Evolutionary conservation across 371 early-diverging fungal genomes (phyloP), one percentile per base, ranked within the genome.

Genomic region (Mucor ambiguus): DNA sequence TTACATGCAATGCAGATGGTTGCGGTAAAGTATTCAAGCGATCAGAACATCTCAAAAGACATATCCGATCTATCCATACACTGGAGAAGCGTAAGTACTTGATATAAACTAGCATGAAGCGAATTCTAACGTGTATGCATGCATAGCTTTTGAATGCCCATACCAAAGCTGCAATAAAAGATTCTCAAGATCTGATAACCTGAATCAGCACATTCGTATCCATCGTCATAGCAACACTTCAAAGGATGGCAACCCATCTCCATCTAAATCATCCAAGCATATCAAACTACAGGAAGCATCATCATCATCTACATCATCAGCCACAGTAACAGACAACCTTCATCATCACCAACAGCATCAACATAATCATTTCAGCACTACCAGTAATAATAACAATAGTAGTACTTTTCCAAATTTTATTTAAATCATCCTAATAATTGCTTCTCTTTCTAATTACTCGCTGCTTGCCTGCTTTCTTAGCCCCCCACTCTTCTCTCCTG

Each of bases 141-240:
- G 54, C 55, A 18, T 69, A 86, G 88, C 90, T 11, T 89, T 88
- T 68, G 80, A 77, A 65, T 89, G 90, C 64, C 87, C 86, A 22
- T 84, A 84, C 60, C 85, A 83, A 59, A 91, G 87, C 64, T 97
- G 97, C 72, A 81, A 77, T 35, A 92, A 93, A 70, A 75, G 86
- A 0, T 96, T 96, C 76, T 89, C 93, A 6, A 84, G 97, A 68
- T 88, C 89, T 24, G 95, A 95, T 71, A 94, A 93, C 70, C 68
- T 95, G 54, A 87, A 89, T 57, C 89, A 90, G 68, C 93, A 91
- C 68, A 84, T 88, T 38, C 80, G 85, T 22, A 87, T 85, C 52
- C 88, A 87, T 60, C 82, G 84, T 11, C 86, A 86, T 66, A 86
- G 22, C 59, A 60, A 46, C 28, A 71, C 59, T 29, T 26, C 20